Percentiles rank a stretch among this genome's conserved stretches.
These are phyloP conservation scores for Lactarius sp. DNA, from an alignment of 768 basidiomycete genomes.

Conservation along the genomic window DNA sequence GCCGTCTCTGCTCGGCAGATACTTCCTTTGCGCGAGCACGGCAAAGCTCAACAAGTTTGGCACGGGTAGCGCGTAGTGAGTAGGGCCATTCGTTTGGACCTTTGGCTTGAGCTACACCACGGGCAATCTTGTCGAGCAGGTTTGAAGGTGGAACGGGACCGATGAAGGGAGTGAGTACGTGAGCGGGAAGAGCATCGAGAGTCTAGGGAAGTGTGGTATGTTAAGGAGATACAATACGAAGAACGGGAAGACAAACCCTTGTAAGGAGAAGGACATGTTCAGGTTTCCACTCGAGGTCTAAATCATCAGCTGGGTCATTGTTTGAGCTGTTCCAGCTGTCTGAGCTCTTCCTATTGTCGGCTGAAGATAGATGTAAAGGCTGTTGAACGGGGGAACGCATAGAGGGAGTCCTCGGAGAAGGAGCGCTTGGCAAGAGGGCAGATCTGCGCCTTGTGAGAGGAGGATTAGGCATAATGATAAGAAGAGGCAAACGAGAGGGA, in stretches of 20 bases:
- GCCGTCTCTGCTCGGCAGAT: conserved; percentile 34
- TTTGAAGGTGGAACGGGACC: conserved; percentile 81
- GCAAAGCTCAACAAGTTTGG: conserved; percentile 77
- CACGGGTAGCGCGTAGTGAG: conserved; percentile 73
- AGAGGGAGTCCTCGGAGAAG: conserved; percentile 51
- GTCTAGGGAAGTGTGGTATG: conserved; percentile 43
- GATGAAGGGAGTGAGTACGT: conserved; percentile 84
- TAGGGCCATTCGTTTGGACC: conserved; percentile 79
- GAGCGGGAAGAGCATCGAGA: conserved; percentile 74
- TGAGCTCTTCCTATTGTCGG: conserved; percentile 60
- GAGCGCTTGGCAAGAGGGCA: conserved; percentile 44
- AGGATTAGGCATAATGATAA: conserved; percentile 60
- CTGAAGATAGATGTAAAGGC: conserved; percentile 45
- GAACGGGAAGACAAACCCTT: conserved; percentile 44
- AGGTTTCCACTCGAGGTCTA: conserved; percentile 66
- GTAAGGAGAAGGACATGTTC: conserved; percentile 66
- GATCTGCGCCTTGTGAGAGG: conserved; percentile 47
- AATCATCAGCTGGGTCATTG: conserved; percentile 55
- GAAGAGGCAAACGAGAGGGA: conserved; percentile 38
- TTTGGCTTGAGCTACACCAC: conserved; percentile 69
- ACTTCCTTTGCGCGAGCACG: conserved; percentile 56
- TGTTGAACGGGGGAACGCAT: conserved; percentile 51
- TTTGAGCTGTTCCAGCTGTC: conserved; percentile 86
- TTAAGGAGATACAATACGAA: conserved; percentile 16
- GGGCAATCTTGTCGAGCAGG: conserved; percentile 81